Base-by-base conservation (phyloP, 1,284 basidiomycete species). In the Uromyces viciae-fabae region DNA sequence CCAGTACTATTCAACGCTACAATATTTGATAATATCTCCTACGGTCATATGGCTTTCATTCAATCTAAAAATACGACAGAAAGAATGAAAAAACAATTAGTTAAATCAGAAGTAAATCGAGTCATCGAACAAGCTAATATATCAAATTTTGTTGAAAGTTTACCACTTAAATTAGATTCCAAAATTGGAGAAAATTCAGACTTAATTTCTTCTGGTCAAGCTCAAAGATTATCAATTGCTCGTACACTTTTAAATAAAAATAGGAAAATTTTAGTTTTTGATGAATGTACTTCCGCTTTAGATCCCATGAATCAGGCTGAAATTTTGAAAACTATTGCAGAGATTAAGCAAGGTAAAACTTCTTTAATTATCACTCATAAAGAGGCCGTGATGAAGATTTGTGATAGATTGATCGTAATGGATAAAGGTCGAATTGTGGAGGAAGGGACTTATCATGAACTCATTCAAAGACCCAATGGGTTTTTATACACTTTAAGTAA, bases 311-410 rank as follows among this genome's bases (percentile, higher is more conserved):
- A 94, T 3, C 91, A 95, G 25, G 88, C 93, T 42, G 89, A 94
- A 56, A 94, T 98, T 9, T 94, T 94, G 82, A 92, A 94, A 82
- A 94, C 94, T 0, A 90, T 98, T 87, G 92, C 93, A 85, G 86
- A 87, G 22, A 95, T 94, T 93, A 89, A 94, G n/a, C 83, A 84
- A 28, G 92, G 93, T 86, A 91, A 90, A 84, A 97, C 95, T 0
- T 98, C 95, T 0, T 91, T 99, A 84, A 91, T 98, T 81, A 97
- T 98, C 87, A 98, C 95, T 0, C 96, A 98, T 86, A 95, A 98
- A 84, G 90, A 98, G 17, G 91, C 91, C 0, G 93, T 95, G 84
- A 93, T 99, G 83, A 87, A 87, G 3, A 78, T 88, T 0, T 87
- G 88, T 19, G 95, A 98, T 86, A 98, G 96, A 83, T 92, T 96